A percentile compares a stretch with the other conserved stretches of the same genome.
Evolutionary conservation across 1,284 basidiomycete genomes (phyloP).

Genomic region (Ceratobasidium sp.): DNA sequence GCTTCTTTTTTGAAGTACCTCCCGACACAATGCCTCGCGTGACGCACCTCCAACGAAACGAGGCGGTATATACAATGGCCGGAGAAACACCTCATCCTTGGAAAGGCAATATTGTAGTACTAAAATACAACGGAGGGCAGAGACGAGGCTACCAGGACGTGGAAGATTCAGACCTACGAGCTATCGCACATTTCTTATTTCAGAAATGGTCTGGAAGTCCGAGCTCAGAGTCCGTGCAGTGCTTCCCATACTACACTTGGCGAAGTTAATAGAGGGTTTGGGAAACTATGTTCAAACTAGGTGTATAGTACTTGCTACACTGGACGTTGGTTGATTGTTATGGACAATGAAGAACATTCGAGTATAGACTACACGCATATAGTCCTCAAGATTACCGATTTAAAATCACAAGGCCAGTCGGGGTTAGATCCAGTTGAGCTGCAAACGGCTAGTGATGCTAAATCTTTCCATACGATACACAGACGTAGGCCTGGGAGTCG

Average conservation of each 20-base stretch:
- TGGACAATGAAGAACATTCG: background rate
- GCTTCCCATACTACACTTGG: conserved; percentile 11
- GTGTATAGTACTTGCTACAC: background rate
- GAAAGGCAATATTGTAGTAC: conserved; percentile 14
- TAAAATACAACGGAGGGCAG: conserved; percentile 13
- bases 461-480: background rate
- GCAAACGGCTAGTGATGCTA: background rate
- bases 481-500: too few relatives aligned
- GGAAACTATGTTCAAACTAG: background rate
- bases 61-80: background rate
- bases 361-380: background rate
- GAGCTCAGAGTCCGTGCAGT: background rate
- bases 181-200: conserved; percentile 2
- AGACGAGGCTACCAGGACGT: conserved; percentile 5
- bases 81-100: conserved; percentile 11
- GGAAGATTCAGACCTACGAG: conserved; percentile 6
- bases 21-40: background rate
- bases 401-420: background rate
- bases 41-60: background rate
- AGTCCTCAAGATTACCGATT: background rate
- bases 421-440: background rate
- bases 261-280: background rate
- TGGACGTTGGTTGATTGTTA: background rate
- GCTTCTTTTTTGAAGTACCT: conserved; percentile 1
- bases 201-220: background rate